Evolutionary conservation across 2,329 filamentous ascomycete species (phyloP).

Genomic region (Daldinia sp.): DNA sequence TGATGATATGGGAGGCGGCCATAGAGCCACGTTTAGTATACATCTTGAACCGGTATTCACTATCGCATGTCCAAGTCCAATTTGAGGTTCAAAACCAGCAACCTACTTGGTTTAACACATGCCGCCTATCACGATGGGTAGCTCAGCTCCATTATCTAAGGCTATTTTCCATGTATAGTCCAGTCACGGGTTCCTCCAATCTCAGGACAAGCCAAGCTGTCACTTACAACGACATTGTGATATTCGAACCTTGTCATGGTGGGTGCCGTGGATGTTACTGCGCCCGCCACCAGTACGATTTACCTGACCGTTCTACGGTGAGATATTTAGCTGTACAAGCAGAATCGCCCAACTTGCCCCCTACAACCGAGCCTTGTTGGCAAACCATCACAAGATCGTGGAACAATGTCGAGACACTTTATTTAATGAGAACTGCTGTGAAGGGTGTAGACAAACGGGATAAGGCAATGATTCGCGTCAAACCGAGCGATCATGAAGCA

Average conservation of each 20-base stretch:
- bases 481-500: slow-evolving; percentile 33
- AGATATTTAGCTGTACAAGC: slow-evolving; percentile 42
- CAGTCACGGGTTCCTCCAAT: background rate
- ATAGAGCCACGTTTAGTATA: slow-evolving; percentile 43
- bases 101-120: slow-evolving; percentile 43
- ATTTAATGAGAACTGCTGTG: slow-evolving; percentile 42
- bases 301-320: slow-evolving; percentile 40
- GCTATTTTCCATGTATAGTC: slow-evolving; percentile 35
- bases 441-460: slow-evolving; percentile 37
- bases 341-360: slow-evolving; percentile 38
- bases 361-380: slow-evolving; percentile 41
- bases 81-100: slow-evolving; percentile 39
- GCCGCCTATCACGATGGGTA: slow-evolving; percentile 33
- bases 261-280: slow-evolving; percentile 44
- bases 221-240: slow-evolving; percentile 43
- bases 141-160: slow-evolving; percentile 37
- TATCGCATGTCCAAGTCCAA: background rate
- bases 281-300: slow-evolving; percentile 41
- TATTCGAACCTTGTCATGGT: slow-evolving; percentile 45
- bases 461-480: slow-evolving; percentile 44
- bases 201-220: slow-evolving; percentile 34
- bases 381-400: slow-evolving; percentile 41
- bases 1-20: slow-evolving; percentile 46
- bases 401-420: slow-evolving; percentile 45
- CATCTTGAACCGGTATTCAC: slow-evolving; percentile 42